These are phyloP conservation scores for Mytilinidion resinicola DNA, from an alignment of 495 filamentous ascomycete genomes.

Conservation along the genomic window DNA sequence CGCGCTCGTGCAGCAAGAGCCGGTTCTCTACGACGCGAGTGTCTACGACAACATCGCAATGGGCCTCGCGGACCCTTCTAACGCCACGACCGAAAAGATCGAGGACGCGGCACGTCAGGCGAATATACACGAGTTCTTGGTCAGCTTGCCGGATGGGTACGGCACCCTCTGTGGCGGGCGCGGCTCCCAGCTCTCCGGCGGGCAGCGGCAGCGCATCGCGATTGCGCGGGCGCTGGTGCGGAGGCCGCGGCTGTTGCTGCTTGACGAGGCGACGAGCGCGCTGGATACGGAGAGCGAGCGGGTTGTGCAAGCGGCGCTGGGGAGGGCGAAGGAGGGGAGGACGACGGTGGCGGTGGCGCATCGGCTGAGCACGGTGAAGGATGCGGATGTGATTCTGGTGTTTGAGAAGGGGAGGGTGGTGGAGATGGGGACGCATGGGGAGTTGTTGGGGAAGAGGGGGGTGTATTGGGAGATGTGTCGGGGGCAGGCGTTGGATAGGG, in stretches of 20 bases:
- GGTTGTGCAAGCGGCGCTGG: constrained; percentile 23
- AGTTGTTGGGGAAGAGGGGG: constrained; percentile 25
- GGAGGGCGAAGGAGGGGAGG: constrained; percentile 15
- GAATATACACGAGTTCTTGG: constrained; percentile 54
- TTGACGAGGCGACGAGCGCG: constrained; percentile 27
- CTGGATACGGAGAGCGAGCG: constrained; percentile 23
- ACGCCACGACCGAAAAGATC: constrained; percentile 42
- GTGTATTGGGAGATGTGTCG: constrained; percentile 23
- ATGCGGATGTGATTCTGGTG: constrained; percentile 38
- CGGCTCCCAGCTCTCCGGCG: constrained; percentile 25
- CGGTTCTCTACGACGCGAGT: constrained; percentile 32
- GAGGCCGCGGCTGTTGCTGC: constrained; percentile 24
- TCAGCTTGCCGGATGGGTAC: constrained; percentile 45
- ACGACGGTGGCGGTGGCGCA: constrained; percentile 29
- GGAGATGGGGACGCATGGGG: constrained; percentile 36
- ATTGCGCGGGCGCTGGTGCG: constrained; percentile 26
- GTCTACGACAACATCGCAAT: constrained; percentile 57
- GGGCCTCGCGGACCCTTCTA: constrained; percentile 29
- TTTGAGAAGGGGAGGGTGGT: constrained; percentile 34
- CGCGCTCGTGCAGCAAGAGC: constrained; percentile 27
- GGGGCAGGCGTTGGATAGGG: too few species aligned
- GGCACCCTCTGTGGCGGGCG: constrained; percentile 20
- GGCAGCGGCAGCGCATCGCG: constrained; percentile 28
- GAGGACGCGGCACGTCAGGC: constrained; percentile 41
- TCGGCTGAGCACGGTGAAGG: constrained; percentile 34